Base-by-base conservation (phyloP, 441 rosid genomes). In the Erodium trifolium region DNA sequence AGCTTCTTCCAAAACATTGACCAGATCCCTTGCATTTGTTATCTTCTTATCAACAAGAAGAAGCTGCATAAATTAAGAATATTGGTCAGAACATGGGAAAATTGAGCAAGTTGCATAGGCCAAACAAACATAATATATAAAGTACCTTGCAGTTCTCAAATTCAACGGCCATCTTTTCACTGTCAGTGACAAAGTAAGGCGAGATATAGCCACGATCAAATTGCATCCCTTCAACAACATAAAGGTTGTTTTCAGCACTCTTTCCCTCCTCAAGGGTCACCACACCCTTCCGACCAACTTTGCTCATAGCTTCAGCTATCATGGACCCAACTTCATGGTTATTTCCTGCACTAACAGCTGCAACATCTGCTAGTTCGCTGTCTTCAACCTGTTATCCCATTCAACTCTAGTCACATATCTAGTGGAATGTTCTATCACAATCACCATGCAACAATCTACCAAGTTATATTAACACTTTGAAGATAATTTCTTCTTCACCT, bases 201-300 rank as follows among this genome's bases (percentile, higher is more conserved):
- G 99, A 94, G 72, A 90, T 90, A 68, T 91, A 94, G 71, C 99
- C 99, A 8, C 97, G 93, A 34, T 91, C 99, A 74, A 94, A 94
- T 68, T 94, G 99, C 99, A 91, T 94, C 72, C 99, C 99, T 82
- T 94, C 99, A 53, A 94, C 97, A 12, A 91, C 96, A 72, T 94
- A 94, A n/a, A 94, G 93, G 18, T 73, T 82, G 78, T 94, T 94
- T 51, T 94, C 99, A 0, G 97, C 94, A 62, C 99, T 91, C 82
- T 86, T 91, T 9, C 99, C 99, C 82, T 91, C 97, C 79, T 94
- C 97, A 45, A 94, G 95, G 11, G 97, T 94, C 63, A 94, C 96
- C 68, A 94, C 99, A 78, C 99, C 99, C 84, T 91, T 94, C 65
- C 97, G 80, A n/a, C 99, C 99, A 5, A 94, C 99, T 82, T 81